Percentiles rank a stretch among this genome's conserved stretches.
These are phyloP conservation scores for Bryopsis sp. DNA, from an alignment of 139 green algal species.

Conservation along the genomic window DNA sequence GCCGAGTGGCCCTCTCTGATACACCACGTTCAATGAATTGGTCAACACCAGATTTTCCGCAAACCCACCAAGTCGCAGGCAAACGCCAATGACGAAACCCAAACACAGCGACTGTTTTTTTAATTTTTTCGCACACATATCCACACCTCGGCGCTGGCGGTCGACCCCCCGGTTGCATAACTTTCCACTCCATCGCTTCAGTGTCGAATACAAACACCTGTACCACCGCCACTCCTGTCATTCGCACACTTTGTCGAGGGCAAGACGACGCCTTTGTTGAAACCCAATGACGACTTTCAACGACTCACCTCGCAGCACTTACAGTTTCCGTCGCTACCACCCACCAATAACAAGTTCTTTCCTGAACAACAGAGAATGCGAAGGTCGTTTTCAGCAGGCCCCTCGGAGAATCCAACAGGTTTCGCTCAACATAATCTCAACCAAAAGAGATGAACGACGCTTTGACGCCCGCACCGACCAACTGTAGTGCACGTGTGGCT, in stretches of 20 bases:
- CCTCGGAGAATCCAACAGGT: too few relatives aligned
- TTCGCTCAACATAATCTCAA: too few relatives aligned
- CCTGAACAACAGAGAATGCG: background rate
- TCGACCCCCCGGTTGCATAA: background rate
- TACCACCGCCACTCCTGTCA: too few relatives aligned
- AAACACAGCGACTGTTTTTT: too few relatives aligned
- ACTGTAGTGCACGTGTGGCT: background rate
- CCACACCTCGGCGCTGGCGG: background rate
- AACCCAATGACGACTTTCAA: background rate
- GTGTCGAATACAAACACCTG: background rate
- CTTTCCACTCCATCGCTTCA: background rate
- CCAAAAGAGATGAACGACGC: too few relatives aligned
- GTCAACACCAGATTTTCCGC: too few relatives aligned
- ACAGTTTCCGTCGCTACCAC: background rate
- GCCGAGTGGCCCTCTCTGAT: slow-evolving; percentile 12
- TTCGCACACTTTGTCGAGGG: too few relatives aligned
- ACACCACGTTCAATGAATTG: too few relatives aligned
- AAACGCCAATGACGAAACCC: too few relatives aligned
- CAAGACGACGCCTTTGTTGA: background rate
- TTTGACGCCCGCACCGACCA: background rate
- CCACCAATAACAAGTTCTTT: background rate
- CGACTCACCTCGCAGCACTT: background rate
- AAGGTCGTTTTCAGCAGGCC: too few relatives aligned
- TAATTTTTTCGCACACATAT: too few relatives aligned
- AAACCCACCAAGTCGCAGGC: too few relatives aligned